Conservation (phyloP, 495 filamentous ascomycete species). For the Talaromyces wortmannii region DNA sequence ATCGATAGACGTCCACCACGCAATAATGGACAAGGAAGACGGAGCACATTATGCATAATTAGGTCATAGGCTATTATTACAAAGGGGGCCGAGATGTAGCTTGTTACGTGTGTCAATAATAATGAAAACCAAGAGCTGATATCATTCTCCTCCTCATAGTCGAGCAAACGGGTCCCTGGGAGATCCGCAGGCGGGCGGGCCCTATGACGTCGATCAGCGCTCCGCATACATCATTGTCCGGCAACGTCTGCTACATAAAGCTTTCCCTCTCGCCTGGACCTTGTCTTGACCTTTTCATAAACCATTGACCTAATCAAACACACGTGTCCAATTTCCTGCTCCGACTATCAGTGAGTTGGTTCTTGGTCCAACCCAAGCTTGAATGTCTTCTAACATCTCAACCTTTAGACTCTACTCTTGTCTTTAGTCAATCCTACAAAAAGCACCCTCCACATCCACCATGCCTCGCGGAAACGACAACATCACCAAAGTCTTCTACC, state of each 20-base stretch:
- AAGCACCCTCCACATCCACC: slow-evolving; percentile 12
- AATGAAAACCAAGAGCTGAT: not conserved
- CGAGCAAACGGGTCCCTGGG: not conserved
- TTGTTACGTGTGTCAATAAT: too few species aligned
- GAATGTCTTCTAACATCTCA: not conserved
- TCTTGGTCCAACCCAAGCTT: too few species aligned
- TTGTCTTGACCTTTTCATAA: not conserved
- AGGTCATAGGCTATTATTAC: not conserved
- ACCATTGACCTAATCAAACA: too few species aligned
- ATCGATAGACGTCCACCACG: not conserved
- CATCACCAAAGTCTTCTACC: slow-evolving; percentile 81
- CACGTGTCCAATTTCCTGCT: too few species aligned
- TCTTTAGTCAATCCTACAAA: slow-evolving; percentile 5
- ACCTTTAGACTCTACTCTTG: not conserved
- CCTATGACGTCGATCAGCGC: slow-evolving; percentile 23
- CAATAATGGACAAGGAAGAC: not conserved
- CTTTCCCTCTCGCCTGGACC: slow-evolving; percentile 2
- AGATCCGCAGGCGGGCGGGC: slow-evolving; percentile 3
- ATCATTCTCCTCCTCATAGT: not conserved
- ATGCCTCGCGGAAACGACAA: slow-evolving; percentile 77
- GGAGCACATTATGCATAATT: not conserved
- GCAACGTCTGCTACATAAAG: slow-evolving; percentile 1
- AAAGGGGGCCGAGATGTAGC: too few species aligned
- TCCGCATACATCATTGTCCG: slow-evolving; percentile 10
- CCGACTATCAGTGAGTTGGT: too few species aligned